Evolutionary conservation across 139 green algal genomes (phyloP), one percentile per base, ranked within the genome.

Genomic region (Ettlia oleoabundans): DNA sequence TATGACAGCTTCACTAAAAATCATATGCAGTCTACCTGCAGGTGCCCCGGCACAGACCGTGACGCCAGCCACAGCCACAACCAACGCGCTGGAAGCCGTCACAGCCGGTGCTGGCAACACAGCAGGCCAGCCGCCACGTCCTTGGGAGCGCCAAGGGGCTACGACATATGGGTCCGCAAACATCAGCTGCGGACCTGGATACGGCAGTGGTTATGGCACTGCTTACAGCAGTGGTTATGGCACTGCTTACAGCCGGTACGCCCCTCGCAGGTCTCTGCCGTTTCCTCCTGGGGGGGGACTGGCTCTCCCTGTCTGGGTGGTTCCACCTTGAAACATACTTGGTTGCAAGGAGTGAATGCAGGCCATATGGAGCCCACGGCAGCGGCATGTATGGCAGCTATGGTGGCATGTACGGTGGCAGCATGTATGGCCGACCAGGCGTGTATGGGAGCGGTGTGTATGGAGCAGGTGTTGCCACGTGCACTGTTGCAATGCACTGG

Each of bases 361-460:
- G 75, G 32, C 33, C 63, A 4, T 84, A 84, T 52, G 78, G 78
- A 2, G 62, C 26, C 9, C 26, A 24, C 22, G 26, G 32, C 66
- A 51, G 37, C 28, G 35, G 75, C 24, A 55, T 52, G 43, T 74
- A 78, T 58, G 64, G 67, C 51, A 51, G 55, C 37, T n/a, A 53
- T 26, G 19, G 32, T 15, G 35, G 51, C 3, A 30, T n/a, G 21
- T 71, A 66, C 64, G 76, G 55, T 35, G 55, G 68, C 26, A 41
- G 84, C 77, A 87, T 88, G 84, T 90, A 91, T 68, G 86, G 88
- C 30, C 30, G 82, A 3, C 73, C 79, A 15, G 84, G 87, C 28
- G 85, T 78, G 76, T 85, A 89, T n/a, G 84, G 73, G 19, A 52
- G 76, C 42, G 79, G 92, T 24, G 88, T 89, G 63, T 89, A 89